Percentiles rank a stretch among this genome's conserved stretches.
phyloP scores from a whole-genome alignment of 2,329 filamentous ascomycete genomes.

The Ophiostoma pallidulum region DNA sequence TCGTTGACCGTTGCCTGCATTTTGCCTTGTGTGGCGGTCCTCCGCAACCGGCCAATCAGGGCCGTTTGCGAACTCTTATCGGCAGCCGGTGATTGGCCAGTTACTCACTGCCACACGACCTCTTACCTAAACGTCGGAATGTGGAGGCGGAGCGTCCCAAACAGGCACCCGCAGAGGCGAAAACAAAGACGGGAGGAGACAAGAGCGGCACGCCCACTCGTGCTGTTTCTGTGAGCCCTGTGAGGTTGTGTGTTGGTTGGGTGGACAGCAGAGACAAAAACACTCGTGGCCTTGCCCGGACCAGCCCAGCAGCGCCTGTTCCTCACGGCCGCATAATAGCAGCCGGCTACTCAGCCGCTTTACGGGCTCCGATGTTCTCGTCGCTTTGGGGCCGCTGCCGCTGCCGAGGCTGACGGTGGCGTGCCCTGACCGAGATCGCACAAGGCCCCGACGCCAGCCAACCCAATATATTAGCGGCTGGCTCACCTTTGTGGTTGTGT shows the following conservation, averaged over 20 bases:
- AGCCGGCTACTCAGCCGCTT: too few relatives aligned
- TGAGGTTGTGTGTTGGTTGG: too few relatives aligned
- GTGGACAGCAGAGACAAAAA: too few relatives aligned
- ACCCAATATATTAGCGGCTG: background rate
- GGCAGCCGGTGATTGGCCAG: slow-evolving; percentile 9
- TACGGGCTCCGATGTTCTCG: too few relatives aligned
- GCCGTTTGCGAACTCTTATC: slow-evolving; percentile 13
- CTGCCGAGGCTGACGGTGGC: slow-evolving; percentile 1
- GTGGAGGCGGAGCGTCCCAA: slow-evolving; percentile 3
- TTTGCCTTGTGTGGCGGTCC: background rate
- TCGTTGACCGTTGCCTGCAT: background rate
- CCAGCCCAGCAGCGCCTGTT: too few relatives aligned
- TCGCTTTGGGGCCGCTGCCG: background rate
- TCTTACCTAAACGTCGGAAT: slow-evolving; percentile 14
- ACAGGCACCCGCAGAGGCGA: background rate
- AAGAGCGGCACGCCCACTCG: too few relatives aligned
- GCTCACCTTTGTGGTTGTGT: slow-evolving; percentile 2
- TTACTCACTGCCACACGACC: slow-evolving; percentile 10
- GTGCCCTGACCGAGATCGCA: too few relatives aligned
- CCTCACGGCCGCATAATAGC: too few relatives aligned
- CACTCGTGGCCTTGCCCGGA: too few relatives aligned
- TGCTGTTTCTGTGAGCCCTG: too few relatives aligned
- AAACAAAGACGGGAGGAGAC: too few relatives aligned
- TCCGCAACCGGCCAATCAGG: slow-evolving; percentile 10
- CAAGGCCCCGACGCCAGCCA: too few relatives aligned